Conservation (phyloP, 805 yeast species). For the Scheffersomyces ergatensis region DNA sequence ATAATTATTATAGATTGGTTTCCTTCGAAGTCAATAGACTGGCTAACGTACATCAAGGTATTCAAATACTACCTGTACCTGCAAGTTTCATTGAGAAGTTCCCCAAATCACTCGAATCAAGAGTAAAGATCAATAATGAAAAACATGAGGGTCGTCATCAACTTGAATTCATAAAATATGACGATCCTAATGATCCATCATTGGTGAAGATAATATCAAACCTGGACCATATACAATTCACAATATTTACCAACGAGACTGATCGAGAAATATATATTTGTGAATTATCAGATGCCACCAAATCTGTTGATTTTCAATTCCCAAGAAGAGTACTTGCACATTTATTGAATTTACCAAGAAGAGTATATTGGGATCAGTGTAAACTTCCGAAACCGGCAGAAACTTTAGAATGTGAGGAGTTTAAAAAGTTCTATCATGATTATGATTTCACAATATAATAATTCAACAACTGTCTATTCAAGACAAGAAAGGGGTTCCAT, state of each 20-base stretch:
- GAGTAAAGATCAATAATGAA: constrained; percentile 43
- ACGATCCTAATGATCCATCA: constrained; percentile 16
- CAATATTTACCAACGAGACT: constrained; percentile 18
- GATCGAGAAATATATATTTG: constrained; percentile 16
- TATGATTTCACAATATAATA: constrained; percentile 47
- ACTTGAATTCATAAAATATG: constrained; percentile 39
- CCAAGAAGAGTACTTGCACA: constrained; percentile 78
- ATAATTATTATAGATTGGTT: constrained; percentile 48
- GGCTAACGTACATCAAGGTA: constrained; percentile 70
- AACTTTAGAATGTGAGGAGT: constrained; percentile 56
- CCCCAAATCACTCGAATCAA: constrained; percentile 44
- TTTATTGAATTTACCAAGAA: constrained; percentile 55
- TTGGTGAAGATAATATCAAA: constrained; percentile 20
- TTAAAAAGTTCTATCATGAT: constrained; percentile 52
- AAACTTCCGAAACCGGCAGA: constrained; percentile 64
- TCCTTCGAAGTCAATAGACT: constrained; percentile 68
- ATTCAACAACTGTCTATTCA: neutral
- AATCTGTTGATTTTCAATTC: constrained; percentile 70
- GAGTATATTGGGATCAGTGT: constrained; percentile 78
- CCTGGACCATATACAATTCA: constrained; percentile 37
- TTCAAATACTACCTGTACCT: constrained; percentile 74
- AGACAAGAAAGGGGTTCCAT: constrained; percentile 64
- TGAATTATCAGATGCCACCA: constrained; percentile 19
- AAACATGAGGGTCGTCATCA: constrained; percentile 39
- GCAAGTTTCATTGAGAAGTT: constrained; percentile 42